phyloP scores from a whole-genome alignment of 1,284 basidiomycete genomes.

The Omphalotus olearius region DNA sequence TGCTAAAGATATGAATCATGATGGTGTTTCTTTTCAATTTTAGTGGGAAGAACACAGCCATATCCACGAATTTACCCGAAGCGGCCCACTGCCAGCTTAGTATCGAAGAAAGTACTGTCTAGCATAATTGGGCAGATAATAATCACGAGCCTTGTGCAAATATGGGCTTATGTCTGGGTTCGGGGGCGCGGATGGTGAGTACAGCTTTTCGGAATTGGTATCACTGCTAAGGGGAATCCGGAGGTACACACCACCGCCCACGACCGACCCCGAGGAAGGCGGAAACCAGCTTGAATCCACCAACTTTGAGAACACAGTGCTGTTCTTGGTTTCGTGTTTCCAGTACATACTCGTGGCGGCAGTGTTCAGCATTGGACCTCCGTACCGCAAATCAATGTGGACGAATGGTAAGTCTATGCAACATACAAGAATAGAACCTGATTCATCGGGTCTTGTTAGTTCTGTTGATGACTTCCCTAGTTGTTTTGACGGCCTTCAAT shows the following conservation, averaged over 20 bases:
- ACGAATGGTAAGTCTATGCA: conserved; percentile 72
- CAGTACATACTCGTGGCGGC: conserved; percentile 97
- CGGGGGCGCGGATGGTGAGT: conserved; percentile 78
- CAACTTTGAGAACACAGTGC: conserved; percentile 90
- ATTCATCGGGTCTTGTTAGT: conserved; percentile 36
- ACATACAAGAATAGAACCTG: not conserved
- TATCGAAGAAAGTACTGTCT: conserved; percentile 93
- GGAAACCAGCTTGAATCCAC: conserved; percentile 82
- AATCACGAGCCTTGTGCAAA: conserved; percentile 81
- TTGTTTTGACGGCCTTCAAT: conserved; percentile 67
- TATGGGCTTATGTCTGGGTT: conserved; percentile 90
- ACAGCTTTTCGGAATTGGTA: not conserved
- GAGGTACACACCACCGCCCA: conserved; percentile 63
- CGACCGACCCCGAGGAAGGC: conserved; percentile 49
- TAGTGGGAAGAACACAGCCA: conserved; percentile 93
- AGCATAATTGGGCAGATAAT: conserved; percentile 93
- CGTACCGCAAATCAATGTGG: conserved; percentile 93
- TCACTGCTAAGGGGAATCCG: conserved; percentile 1
- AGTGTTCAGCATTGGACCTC: conserved; percentile 97
- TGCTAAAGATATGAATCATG: conserved; percentile 12
- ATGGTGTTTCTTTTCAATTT: not conserved
- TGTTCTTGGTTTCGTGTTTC: conserved; percentile 96
- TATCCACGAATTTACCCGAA: conserved; percentile 86
- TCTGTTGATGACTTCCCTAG: conserved; percentile 75
- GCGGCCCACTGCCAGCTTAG: conserved; percentile 92